Evolutionary conservation across 305 asterid species (phyloP).

Genomic region (Rubia tinctorum): DNA sequence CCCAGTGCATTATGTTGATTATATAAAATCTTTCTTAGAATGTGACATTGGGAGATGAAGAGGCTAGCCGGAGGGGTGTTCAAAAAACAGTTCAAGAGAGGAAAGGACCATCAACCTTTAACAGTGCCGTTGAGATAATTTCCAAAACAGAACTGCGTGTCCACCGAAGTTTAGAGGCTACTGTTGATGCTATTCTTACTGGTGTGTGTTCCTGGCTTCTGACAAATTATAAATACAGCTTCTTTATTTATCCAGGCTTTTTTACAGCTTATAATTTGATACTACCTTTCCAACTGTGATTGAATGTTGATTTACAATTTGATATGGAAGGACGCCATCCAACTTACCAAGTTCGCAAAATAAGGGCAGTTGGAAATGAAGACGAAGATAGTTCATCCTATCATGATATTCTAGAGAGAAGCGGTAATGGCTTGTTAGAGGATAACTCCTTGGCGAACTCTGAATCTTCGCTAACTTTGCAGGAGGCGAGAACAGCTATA

Average conservation of each 20-base stretch:
- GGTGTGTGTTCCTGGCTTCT: slow-evolving; percentile 37
- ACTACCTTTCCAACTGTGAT: neutral
- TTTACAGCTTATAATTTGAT: slow-evolving; percentile 12
- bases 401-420: slow-evolving; percentile 36
- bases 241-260: neutral
- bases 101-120: slow-evolving; percentile 92
- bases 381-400: slow-evolving; percentile 22
- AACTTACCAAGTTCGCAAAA: slow-evolving; percentile 68
- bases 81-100: slow-evolving; percentile 94
- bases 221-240: slow-evolving; percentile 1
- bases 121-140: slow-evolving; percentile 92
- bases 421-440: slow-evolving; percentile 32
- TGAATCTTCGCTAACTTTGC: slow-evolving; percentile 18
- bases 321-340: slow-evolving; percentile 68
- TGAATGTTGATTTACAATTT: slow-evolving; percentile 16
- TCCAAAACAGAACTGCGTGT: slow-evolving; percentile 72
- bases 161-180: slow-evolving; percentile 77
- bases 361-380: slow-evolving; percentile 41
- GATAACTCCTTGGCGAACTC: slow-evolving; percentile 15
- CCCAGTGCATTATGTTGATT: too few species aligned
- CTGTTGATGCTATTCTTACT: slow-evolving; percentile 88
- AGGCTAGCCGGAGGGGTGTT: slow-evolving; percentile 94
- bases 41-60: slow-evolving; percentile 98
- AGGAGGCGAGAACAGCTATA: slow-evolving; percentile 91
- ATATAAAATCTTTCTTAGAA: slow-evolving; percentile 44